Evolutionary conservation across 2,329 filamentous ascomycete species (phyloP), one percentile per base, ranked within the genome.

Genomic region (Xylariaceae sp.): DNA sequence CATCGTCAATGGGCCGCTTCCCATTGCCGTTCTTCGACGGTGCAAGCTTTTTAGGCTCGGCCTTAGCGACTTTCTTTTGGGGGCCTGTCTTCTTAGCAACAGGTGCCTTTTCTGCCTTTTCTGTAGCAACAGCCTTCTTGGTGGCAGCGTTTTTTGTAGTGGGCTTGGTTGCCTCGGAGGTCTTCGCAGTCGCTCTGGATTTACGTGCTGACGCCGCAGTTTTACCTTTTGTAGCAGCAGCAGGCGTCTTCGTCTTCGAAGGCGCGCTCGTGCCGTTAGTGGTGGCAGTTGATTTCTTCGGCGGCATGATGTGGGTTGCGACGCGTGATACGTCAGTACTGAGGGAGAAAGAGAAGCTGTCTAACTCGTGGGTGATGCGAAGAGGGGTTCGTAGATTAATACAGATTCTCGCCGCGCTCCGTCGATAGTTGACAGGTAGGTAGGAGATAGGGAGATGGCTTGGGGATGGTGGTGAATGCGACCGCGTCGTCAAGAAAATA

Each of bases 141-240:
- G 55, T 15, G n/a, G 48, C 30, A 15, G 48, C 53, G 24, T 52
- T 41, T 47, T 63, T 59, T 55, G 66, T 68, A n/a, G n/a, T n/a
- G n/a, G 23, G 64, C 42, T 26, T 40, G 3, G 32, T 6, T 35
- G 32, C 39, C 26, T 13, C 35, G 15, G 36, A 39, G 11, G 29
- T 13, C 2, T 3, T 18, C 4, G 51, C 11, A 6, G 36, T 11
- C n/a, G 32, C 13, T 30, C 42, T 42, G 21, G 50, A 15, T 33
- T 21, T 18, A 27, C 27, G 11, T 24, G 29, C 36, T 18, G 49
- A 15, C 3, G 37, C 11, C 26, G 18, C 16, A 15, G 36, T 21
- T 10, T 24, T 20, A 10, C 20, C 6, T 20, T 39, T 24, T n/a
- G 36, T 45, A 13, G 29, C 18, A 16, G 47, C 40, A 37, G 41